Base-by-base conservation (phyloP, 2,329 filamentous ascomycete genomes). In the Fusarium dimerum region DNA sequence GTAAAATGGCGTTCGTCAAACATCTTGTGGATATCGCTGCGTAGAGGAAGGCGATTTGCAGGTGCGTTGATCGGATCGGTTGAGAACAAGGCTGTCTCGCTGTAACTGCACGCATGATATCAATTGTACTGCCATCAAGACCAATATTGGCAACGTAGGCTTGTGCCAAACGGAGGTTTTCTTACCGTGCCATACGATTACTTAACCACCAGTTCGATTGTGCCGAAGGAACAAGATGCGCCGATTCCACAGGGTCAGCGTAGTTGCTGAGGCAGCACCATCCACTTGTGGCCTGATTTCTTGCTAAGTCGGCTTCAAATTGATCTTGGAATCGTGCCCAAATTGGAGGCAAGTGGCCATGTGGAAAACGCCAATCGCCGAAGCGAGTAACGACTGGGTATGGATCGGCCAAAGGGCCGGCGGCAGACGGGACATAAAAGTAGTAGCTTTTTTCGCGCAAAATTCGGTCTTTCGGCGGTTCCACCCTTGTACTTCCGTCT, bases 381-480 rank as follows among this genome's bases (percentile, higher is more conserved):
- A 49, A 49, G 17, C 47, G 47, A 30, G 40, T 13, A 8, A 49
- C 32, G 12, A 49, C 47, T 3, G 47, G 47, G 18, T 43, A 48
- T 30, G 40, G 46, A 17, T 48, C 40, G 5, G 36, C 12, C 40
- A 16, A 16, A 13, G 18, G n/a, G n/a, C n/a, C 15, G 12, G 34
- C 17, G 18, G 36, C 16, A 7, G 45, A 36, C 10, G 38, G 30
- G 16, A 48, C 7, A 16, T n/a, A 43, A 43, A 48, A 48, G 40
- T 16, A 48, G 40, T 48, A 48, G 26, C 5, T 2, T 38, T 4
- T 43, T 32, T 45, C 41, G 5, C 47, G 42, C 5, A 50, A 41
- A 11, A 50, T 39, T 6, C 47, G 5, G 15, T 50, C 42, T 43
- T 6, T 20, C 8, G 47, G 34, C 18, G 34, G 41, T n/a, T 45